phyloP scores from a whole-genome alignment of 2,329 filamentous ascomycete genomes.

The Fusarium sp. region DNA sequence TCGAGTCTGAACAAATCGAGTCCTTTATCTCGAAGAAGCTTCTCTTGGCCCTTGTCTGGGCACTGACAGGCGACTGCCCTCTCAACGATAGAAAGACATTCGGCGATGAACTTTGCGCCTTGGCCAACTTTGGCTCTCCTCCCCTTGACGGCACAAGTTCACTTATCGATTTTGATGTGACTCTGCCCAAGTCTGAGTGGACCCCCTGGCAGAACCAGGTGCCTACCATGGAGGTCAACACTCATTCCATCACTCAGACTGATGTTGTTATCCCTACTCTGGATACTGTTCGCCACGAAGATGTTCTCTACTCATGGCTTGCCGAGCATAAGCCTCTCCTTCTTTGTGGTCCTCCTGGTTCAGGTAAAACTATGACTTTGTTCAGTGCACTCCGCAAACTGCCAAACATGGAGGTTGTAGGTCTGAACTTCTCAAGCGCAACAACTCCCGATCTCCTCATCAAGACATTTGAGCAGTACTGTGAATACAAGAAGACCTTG shows the following conservation, averaged over 20 bases:
- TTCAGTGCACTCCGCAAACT: constrained; percentile 97
- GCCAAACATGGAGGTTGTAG: constrained; percentile 98
- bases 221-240: constrained; percentile 95
- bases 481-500: constrained; percentile 98
- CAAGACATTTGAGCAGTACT: constrained; percentile 99
- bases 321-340: constrained; percentile 98
- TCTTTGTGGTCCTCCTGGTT: constrained; percentile 96
- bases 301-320: constrained; percentile 99
- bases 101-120: constrained; percentile 83
- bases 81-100: constrained; percentile 88
- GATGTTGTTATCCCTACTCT: constrained; percentile 98
- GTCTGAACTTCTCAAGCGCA: constrained; percentile 98
- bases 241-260: constrained; percentile 96
- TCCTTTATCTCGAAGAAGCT: constrained; percentile 94
- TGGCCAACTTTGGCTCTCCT: constrained; percentile 89
- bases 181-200: constrained; percentile 90
- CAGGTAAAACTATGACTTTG: constrained; percentile 99
- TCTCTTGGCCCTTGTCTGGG: constrained; percentile 92
- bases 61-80: constrained; percentile 94
- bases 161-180: constrained; percentile 95
- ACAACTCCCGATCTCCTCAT: constrained; percentile 97
- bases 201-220: constrained; percentile 94
- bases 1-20: constrained; percentile 91
- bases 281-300: constrained; percentile 97
- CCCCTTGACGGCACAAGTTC: constrained; percentile 82